Conservation (phyloP, 129 eudicot species). For the Oenanthe sinensis region DNA sequence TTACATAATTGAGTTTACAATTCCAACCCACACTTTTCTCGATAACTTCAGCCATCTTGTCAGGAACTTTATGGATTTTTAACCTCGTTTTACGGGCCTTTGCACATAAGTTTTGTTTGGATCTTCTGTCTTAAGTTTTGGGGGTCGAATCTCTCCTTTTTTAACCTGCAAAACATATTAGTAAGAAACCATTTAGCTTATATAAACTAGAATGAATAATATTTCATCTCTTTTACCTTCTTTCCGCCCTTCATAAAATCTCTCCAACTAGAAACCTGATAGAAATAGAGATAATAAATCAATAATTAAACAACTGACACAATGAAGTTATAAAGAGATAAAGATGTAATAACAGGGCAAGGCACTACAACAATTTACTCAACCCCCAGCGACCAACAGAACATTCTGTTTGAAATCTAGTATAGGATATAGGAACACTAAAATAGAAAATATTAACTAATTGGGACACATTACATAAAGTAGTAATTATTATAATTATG, state of each 20-base stretch:
- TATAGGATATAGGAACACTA: too few relatives aligned
- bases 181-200: background rate
- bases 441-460: too few relatives aligned
- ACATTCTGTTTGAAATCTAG: too few relatives aligned
- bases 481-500: background rate
- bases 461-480: background rate
- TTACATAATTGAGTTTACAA: background rate
- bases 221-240: constrained; percentile 41
- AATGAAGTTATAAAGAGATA: background rate
- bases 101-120: constrained; percentile 97
- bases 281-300: constrained; percentile 3
- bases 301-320: background rate
- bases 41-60: background rate
- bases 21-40: background rate
- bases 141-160: constrained; percentile 96
- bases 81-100: constrained; percentile 91
- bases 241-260: constrained; percentile 95
- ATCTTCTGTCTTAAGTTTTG: constrained; percentile 97
- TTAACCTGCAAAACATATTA: constrained; percentile 40
- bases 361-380: too few relatives aligned
- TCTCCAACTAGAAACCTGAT: constrained; percentile 99
- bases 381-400: too few relatives aligned
- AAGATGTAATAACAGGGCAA: background rate
- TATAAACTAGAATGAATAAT: background rate
- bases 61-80: background rate